phyloP scores from a whole-genome alignment of 345 rosid genomes.

The Dovyalis caffra region DNA sequence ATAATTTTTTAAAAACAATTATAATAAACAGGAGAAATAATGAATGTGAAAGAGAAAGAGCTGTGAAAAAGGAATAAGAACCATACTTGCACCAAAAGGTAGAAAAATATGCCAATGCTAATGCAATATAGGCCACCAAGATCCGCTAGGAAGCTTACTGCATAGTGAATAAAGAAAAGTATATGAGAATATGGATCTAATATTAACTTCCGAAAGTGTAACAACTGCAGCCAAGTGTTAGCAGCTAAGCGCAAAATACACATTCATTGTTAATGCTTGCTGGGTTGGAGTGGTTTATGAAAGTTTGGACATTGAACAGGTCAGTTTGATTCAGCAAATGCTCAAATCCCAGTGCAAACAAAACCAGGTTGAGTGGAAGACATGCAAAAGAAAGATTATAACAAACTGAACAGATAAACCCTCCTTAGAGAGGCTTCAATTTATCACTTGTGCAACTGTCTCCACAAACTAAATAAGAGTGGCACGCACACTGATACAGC shows the following conservation, averaged over 20 bases:
- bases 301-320: background rate
- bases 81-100: slow-evolving; percentile 80
- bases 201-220: background rate
- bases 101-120: slow-evolving; percentile 89
- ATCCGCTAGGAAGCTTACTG: slow-evolving; percentile 98
- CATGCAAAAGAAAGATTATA: background rate
- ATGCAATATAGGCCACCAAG: slow-evolving; percentile 98
- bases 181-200: background rate
- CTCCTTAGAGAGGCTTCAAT: no score
- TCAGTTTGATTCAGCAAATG: background rate
- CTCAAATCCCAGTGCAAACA: background rate
- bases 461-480: no score
- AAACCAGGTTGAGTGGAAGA: background rate
- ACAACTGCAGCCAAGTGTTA: background rate
- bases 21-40: background rate
- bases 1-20: background rate
- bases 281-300: background rate
- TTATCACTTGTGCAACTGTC: no score
- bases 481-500: no score
- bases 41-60: background rate
- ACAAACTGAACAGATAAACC: no score
- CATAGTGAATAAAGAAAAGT: slow-evolving; percentile 27
- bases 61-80: slow-evolving; percentile 12
- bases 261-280: background rate
- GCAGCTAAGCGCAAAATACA: slow-evolving; percentile 1